phyloP scores from a whole-genome alignment of 371 early-diverging fungal genomes.

The Choanephora cucurbitarum region DNA sequence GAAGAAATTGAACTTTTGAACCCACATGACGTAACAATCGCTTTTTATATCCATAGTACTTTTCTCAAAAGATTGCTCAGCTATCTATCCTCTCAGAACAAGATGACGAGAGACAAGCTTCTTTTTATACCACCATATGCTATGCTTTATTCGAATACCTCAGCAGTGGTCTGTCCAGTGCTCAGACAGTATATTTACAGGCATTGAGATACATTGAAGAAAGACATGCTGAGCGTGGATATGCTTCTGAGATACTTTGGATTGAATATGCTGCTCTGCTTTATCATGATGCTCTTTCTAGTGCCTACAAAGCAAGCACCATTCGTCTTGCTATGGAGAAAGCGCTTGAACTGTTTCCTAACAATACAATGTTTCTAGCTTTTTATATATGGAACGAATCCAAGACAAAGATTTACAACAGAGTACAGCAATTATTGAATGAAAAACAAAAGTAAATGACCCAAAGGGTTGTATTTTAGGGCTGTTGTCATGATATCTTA shows the following conservation, averaged over 20 bases:
- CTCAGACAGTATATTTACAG: conserved; percentile 49
- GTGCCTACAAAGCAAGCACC: conserved; percentile 49
- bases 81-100: conserved; percentile 27
- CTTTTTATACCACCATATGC: conserved; percentile 46
- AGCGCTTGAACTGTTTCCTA: conserved; percentile 55
- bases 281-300: conserved; percentile 39
- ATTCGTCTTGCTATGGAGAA: conserved; percentile 52
- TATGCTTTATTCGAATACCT: conserved; percentile 62
- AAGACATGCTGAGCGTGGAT: conserved; percentile 43
- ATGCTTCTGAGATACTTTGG: conserved; percentile 45
- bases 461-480: conserved; percentile 5
- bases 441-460: conserved; percentile 44
- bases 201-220: conserved; percentile 43
- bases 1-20: not conserved
- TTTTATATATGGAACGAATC: conserved; percentile 71
- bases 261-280: conserved; percentile 47
- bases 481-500: not conserved
- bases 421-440: conserved; percentile 59
- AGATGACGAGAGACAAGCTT: conserved; percentile 31
- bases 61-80: conserved; percentile 31
- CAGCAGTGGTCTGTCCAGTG: conserved; percentile 47
- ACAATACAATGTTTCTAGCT: conserved; percentile 58
- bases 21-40: conserved; percentile 7
- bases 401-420: conserved; percentile 62
- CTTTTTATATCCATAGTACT: conserved; percentile 21